A percentile compares a stretch with the other conserved stretches of the same genome.
Conservation (phyloP, 2,329 filamentous ascomycete genomes). For the Penicillium sp. region DNA sequence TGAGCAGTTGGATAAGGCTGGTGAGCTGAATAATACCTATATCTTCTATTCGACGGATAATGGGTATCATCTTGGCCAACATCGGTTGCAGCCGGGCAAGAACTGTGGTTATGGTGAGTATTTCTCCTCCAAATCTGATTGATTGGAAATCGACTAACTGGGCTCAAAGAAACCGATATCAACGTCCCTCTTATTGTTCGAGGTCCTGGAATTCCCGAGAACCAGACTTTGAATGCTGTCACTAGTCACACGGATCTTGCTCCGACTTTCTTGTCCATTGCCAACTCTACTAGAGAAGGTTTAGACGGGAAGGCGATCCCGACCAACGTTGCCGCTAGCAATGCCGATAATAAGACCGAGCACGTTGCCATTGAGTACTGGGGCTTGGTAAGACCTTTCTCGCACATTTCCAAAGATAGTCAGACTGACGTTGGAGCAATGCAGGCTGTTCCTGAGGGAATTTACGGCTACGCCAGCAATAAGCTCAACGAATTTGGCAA, state of each 20-base stretch:
- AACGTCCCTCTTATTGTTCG: constrained; percentile 59
- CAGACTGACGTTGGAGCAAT: background rate
- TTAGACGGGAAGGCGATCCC: constrained; percentile 59
- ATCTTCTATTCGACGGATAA: constrained; percentile 62
- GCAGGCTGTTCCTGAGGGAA: constrained; percentile 29
- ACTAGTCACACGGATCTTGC: constrained; percentile 65
- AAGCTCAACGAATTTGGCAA: constrained; percentile 14
- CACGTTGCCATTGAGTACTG: constrained; percentile 61
- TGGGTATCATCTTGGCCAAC: constrained; percentile 60
- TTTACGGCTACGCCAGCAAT: constrained; percentile 27
- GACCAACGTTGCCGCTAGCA: constrained; percentile 29
- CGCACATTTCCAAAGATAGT: constrained; percentile 1
- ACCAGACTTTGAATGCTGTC: constrained; percentile 46
- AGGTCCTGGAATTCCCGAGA: constrained; percentile 54
- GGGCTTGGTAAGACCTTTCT: constrained; percentile 39
- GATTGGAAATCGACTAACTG: background rate
- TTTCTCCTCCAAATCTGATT: too few species aligned
- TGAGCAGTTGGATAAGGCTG: constrained; percentile 38
- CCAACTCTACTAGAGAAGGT: constrained; percentile 43
- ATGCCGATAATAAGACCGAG: constrained; percentile 42
- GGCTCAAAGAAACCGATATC: constrained; percentile 45
- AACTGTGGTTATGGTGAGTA: constrained; percentile 55
- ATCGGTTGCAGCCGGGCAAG: constrained; percentile 59
- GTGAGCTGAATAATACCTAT: constrained; percentile 52
- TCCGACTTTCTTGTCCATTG: constrained; percentile 56